Percentiles rank a stretch among this genome's conserved stretches.
These are phyloP conservation scores for Fusarium anthophilum DNA, from an alignment of 2,329 filamentous ascomycete species.

Conservation along the genomic window DNA sequence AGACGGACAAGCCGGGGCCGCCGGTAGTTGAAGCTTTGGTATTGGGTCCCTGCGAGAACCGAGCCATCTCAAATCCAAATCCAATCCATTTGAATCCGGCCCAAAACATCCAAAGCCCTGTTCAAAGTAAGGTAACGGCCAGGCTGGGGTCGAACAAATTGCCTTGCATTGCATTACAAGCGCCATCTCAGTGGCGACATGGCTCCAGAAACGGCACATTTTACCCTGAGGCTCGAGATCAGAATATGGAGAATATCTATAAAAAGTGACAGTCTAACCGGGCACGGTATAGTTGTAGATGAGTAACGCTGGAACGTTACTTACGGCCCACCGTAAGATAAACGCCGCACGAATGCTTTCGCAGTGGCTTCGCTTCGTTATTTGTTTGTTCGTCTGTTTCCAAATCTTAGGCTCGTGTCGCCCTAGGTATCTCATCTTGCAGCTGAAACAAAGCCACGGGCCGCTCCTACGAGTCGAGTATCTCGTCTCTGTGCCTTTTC, in stretches of 20 bases:
- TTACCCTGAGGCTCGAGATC: constrained; percentile 29
- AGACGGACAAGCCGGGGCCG: constrained; percentile 30
- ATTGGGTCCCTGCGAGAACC: constrained; percentile 8
- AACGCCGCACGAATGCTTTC: constrained; percentile 30
- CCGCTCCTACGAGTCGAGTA: not conserved
- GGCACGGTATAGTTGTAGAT: constrained; percentile 9
- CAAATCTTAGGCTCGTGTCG: constrained; percentile 19
- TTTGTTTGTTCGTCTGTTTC: constrained; percentile 20
- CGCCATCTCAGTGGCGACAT: constrained; percentile 28
- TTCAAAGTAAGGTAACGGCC: constrained; percentile 6
- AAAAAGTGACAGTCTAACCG: constrained; percentile 31
- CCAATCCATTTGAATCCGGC: not conserved
- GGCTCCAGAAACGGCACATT: constrained; percentile 27
- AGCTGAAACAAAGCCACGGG: constrained; percentile 36
- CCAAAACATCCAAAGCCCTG: not conserved
- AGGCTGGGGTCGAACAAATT: constrained; percentile 6
- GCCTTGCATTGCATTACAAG: constrained; percentile 27
- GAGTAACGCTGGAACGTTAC: constrained; percentile 36
- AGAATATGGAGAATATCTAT: constrained; percentile 30
- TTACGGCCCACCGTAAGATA: constrained; percentile 28
- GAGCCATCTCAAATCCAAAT: constrained; percentile 14
- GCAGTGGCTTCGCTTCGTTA: constrained; percentile 9
- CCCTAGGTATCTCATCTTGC: constrained; percentile 14
- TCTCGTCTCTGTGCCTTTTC: constrained; percentile 1
- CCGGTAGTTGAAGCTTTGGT: constrained; percentile 33